A percentile compares a stretch with the other conserved stretches of the same genome.
Conservation (phyloP, 306 rosid species). For the Quercus cerris region DNA sequence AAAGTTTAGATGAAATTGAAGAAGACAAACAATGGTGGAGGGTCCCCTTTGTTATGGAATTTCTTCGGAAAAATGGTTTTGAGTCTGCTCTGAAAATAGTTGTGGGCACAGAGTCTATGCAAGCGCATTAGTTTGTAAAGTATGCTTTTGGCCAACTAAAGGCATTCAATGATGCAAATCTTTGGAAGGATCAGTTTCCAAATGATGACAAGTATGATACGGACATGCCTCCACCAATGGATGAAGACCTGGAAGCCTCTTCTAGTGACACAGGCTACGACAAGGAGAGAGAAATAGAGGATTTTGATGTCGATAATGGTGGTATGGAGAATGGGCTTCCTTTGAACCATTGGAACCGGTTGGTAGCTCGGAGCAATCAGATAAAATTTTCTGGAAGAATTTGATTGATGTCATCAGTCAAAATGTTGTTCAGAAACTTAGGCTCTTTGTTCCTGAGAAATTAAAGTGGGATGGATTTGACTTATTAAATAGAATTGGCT, state of each 20-base stretch:
- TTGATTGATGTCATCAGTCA: slow-evolving; percentile 65
- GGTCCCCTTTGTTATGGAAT: slow-evolving; percentile 77
- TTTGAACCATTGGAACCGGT: slow-evolving; percentile 29
- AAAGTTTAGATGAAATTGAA: slow-evolving; percentile 73
- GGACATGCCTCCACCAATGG: slow-evolving; percentile 31
- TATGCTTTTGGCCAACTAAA: slow-evolving; percentile 89
- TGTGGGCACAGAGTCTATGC: slow-evolving; percentile 78
- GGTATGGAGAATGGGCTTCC: slow-evolving; percentile 37
- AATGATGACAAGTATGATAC: slow-evolving; percentile 21
- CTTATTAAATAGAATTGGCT: slow-evolving; percentile 67
- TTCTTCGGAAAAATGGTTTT: slow-evolving; percentile 62
- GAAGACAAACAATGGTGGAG: slow-evolving; percentile 79
- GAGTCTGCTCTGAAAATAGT: slow-evolving; percentile 64
- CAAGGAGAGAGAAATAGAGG: slow-evolving; percentile 32
- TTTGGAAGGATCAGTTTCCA: slow-evolving; percentile 38
- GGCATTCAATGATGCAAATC: slow-evolving; percentile 62
- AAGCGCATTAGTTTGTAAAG: slow-evolving; percentile 82
- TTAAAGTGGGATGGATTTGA: slow-evolving; percentile 91
- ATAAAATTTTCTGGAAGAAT: slow-evolving; percentile 73
- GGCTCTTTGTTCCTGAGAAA: slow-evolving; percentile 66
- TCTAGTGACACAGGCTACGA: slow-evolving; percentile 12
- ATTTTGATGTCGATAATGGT: slow-evolving; percentile 19
- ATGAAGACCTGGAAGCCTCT: slow-evolving; percentile 31
- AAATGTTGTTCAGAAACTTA: slow-evolving; percentile 71
- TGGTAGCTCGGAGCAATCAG: slow-evolving; percentile 42